Percentiles rank a stretch among this genome's conserved stretches.
These are phyloP conservation scores for Lophium mytilinum DNA, from an alignment of 495 filamentous ascomycete species.

Conservation along the genomic window DNA sequence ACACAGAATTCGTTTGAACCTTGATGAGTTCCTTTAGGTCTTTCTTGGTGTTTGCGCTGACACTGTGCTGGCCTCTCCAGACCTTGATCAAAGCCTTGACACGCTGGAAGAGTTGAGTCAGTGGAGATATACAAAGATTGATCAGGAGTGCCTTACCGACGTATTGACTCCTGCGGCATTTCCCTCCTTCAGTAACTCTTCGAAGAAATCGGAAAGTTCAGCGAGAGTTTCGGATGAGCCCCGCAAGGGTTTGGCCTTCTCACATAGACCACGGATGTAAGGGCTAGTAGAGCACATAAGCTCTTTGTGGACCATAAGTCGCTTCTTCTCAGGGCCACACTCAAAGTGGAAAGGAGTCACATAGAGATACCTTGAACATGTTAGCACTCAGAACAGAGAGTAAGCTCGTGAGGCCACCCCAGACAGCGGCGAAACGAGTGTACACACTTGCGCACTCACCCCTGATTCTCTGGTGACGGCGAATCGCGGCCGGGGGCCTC, in stretches of 20 bases:
- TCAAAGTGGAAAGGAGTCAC: neutral
- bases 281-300: neutral
- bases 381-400: neutral
- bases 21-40: neutral
- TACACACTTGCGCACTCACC: too few relatives aligned
- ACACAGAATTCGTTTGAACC: neutral
- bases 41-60: neutral
- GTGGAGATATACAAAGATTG: too few relatives aligned
- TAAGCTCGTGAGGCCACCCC: too few relatives aligned
- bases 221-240: too few relatives aligned
- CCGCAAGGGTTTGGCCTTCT: neutral
- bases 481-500: too few relatives aligned
- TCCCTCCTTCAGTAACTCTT: neutral
- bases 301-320: slow-evolving; percentile 1
- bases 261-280: neutral
- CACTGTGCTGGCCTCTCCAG: neutral
- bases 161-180: neutral
- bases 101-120: neutral
- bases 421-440: too few relatives aligned
- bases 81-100: neutral
- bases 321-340: neutral
- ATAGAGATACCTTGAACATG: neutral
- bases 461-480: too few relatives aligned
- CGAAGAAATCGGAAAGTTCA: too few relatives aligned
- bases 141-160: neutral